Base-by-base conservation (phyloP, 2,329 filamentous ascomycete species). In the Ophiosphaerella korrae region DNA sequence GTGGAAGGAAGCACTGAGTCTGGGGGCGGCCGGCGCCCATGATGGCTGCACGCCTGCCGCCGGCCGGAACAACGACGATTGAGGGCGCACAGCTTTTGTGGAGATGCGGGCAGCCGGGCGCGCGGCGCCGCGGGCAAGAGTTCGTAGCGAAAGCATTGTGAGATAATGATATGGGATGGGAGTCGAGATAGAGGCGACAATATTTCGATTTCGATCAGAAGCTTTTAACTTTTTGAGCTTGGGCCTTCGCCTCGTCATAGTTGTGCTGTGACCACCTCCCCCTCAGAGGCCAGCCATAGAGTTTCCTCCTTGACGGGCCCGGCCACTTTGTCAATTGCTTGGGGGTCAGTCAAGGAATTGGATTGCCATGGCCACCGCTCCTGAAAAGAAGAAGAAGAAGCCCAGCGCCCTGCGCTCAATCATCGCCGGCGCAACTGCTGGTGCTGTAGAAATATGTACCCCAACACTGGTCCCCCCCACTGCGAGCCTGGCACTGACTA, bases 361-460 rank as follows among this genome's bases (percentile, higher is more conserved):
- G 26, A 29, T 11, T 45, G 55, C 16, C 29, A 70, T 71, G 68
- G 62, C 68, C 40, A 52, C 68, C 11, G 50, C 62, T 45, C 50
- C 63, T 8, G 45, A 60, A 29, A 71, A 74, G 45, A 74, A 73
- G 63, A 74, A 73, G 63, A 74, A 13, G 21, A 68, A 87, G 76
- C 90, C 92, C 40, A 96, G 89, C 68, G 84, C 89, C 42, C 76
- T 96, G 71, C 89, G 94, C 63, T 96, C 92, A 52, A 90, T 97
- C 65, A 81, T 97, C 64, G 94, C 94, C 48, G 94, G 94, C 57
- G 90, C 91, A 49, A 89, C 89, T n/a, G 94, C 93, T 47, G 94
- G 94, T 67, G 94, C 92, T 47, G 84, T 97, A 60, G 93, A 99
- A 78, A 97, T 97, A 74, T 86, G 89, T 92, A 79, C 63, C 77